Evolutionary conservation across 192 early-diverging fungal species (phyloP).

Genomic region (Linnemannia elongata): DNA sequence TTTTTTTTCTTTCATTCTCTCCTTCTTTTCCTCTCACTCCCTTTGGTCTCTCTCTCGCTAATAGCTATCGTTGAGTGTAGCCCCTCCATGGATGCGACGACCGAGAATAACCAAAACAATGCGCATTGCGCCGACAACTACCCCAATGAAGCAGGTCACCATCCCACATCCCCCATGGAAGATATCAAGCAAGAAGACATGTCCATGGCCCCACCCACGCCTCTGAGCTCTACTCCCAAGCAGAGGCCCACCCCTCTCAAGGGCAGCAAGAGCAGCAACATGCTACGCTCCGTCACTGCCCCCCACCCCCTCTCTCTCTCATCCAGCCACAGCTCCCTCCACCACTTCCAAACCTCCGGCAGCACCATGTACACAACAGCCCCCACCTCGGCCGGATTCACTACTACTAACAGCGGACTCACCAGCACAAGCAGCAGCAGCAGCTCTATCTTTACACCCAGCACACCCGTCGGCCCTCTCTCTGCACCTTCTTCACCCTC

Average conservation of each 20-base stretch:
- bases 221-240: conserved; percentile 10
- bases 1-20: neutral
- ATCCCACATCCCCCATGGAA: conserved; percentile 29
- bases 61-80: conserved; percentile 31
- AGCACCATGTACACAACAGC: conserved; percentile 28
- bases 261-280: conserved; percentile 46
- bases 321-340: conserved; percentile 26
- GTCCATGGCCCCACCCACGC: conserved; percentile 20
- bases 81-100: conserved; percentile 22
- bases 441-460: conserved; percentile 19
- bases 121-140: conserved; percentile 18
- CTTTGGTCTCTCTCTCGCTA: neutral
- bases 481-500: conserved; percentile 47
- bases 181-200: conserved; percentile 47
- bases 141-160: neutral
- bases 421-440: conserved; percentile 19
- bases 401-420: neutral
- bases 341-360: conserved; percentile 44
- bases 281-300: conserved; percentile 37
- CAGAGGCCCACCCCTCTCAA: conserved; percentile 27
- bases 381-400: conserved; percentile 19
- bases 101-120: conserved; percentile 21
- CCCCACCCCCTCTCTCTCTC: conserved; percentile 48
- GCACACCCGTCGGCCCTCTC: conserved; percentile 32
- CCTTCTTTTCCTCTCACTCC: neutral